Percentiles rank a stretch among this genome's conserved stretches.
Conservation (phyloP, 2,329 filamentous ascomycete genomes). For the Aspergillus glaucus region DNA sequence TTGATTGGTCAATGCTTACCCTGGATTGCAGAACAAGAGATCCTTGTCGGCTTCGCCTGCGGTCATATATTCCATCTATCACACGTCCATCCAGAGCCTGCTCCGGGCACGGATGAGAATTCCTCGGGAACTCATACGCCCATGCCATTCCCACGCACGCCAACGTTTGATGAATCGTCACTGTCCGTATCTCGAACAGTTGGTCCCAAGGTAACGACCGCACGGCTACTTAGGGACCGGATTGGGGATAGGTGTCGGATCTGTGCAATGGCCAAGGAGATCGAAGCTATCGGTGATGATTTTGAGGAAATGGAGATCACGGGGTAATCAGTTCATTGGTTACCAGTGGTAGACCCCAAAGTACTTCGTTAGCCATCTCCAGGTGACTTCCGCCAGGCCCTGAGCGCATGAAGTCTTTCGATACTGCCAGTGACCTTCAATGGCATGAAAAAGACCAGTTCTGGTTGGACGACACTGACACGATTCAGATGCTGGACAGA, state of each 20-base stretch:
- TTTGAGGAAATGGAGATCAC: constrained; percentile 1
- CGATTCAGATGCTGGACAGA: too few relatives aligned
- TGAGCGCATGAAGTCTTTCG: too few relatives aligned
- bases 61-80: constrained; percentile 63
- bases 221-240: constrained; percentile 67
- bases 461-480: too few relatives aligned
- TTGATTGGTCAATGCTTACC: not conserved
- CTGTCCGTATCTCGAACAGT: constrained; percentile 51
- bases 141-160: constrained; percentile 12
- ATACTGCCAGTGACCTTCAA: too few relatives aligned
- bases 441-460: too few relatives aligned
- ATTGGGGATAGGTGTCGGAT: constrained; percentile 45
- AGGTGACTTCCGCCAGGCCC: too few relatives aligned
- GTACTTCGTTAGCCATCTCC: too few relatives aligned
- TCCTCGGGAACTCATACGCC: constrained; percentile 18
- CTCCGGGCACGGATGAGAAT: constrained; percentile 13
- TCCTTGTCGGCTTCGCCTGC: constrained; percentile 61
- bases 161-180: constrained; percentile 19
- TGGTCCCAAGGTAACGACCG: constrained; percentile 80
- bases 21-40: constrained; percentile 46
- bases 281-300: constrained; percentile 24
- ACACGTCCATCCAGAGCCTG: constrained; percentile 45
- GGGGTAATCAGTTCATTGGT: not conserved
- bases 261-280: constrained; percentile 30
- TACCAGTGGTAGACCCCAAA: too few relatives aligned